Conservation (phyloP, 371 early-diverging fungal genomes). For the Fennellomyces sp. region DNA sequence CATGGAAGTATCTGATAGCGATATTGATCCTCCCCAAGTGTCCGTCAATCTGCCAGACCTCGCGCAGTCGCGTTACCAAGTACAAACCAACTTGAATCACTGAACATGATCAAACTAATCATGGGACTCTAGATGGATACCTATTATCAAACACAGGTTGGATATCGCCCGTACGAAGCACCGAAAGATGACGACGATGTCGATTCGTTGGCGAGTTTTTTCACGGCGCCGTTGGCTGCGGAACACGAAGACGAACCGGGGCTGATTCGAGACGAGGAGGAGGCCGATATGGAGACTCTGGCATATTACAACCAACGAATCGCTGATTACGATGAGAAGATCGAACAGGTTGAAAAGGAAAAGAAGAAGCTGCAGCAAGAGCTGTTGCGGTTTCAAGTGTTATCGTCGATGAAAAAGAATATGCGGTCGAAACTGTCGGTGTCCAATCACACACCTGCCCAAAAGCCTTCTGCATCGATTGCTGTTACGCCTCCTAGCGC, state of each 20-base stretch:
- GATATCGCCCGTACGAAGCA: no score
- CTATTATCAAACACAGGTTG: no score
- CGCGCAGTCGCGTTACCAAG: background rate
- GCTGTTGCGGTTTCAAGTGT: conserved; percentile 11
- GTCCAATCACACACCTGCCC: no score
- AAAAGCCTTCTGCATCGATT: no score
- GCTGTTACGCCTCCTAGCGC: no score
- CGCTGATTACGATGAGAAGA: background rate
- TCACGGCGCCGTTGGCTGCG: conserved; percentile 5
- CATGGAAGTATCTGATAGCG: conserved; percentile 9
- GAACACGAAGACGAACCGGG: conserved; percentile 10
- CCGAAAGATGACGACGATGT: background rate
- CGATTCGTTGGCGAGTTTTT: conserved; percentile 12
- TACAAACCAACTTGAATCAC: no score
- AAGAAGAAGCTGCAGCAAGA: conserved; percentile 8
- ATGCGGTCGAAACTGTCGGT: no score
- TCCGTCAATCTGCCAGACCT: background rate
- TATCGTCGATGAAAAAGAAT: conserved; percentile 8
- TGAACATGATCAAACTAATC: no score
- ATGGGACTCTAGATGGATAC: no score
- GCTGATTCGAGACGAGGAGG: conserved; percentile 2
- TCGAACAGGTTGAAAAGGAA: background rate
- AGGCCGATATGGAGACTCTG: conserved; percentile 5
- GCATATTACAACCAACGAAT: conserved; percentile 6
- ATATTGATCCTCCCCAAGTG: conserved; percentile 1